A percentile compares a stretch with the other conserved stretches of the same genome.
Conservation (phyloP, 75 land plant species). For the Chamaecyparis obtusa region DNA sequence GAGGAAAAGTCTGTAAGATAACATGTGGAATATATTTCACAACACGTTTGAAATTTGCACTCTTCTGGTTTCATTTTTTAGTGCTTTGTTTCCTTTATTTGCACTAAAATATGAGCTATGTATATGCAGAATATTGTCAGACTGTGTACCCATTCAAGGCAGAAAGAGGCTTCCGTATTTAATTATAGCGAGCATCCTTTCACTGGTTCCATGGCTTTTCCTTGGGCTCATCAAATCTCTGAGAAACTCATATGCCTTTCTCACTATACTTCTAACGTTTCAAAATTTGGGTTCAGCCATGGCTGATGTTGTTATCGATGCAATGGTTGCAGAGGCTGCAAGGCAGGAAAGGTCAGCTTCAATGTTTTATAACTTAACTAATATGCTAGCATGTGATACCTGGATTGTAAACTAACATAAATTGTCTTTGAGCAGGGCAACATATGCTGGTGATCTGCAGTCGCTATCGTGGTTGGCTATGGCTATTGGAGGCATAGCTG, state of each 20-base stretch:
- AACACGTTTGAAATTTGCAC: not conserved
- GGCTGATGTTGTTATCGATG: conserved; percentile 95
- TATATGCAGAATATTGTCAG: conserved; percentile 66
- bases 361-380: not conserved
- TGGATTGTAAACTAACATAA: not conserved
- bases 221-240: conserved; percentile 40
- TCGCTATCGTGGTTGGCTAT: conserved; percentile 80
- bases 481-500: conserved; percentile 82
- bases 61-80: not conserved
- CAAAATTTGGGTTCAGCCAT: conserved; percentile 88
- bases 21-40: not conserved
- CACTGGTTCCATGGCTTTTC: conserved; percentile 78
- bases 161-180: conserved; percentile 68
- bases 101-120: not conserved
- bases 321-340: conserved; percentile 81
- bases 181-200: conserved; percentile 58
- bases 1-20: not conserved
- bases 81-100: not conserved
- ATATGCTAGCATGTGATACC: not conserved
- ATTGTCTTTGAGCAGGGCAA: conserved; percentile 49
- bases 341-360: conserved; percentile 53
- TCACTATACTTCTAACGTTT: conserved; percentile 52
- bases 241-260: conserved; percentile 40
- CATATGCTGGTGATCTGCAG: conserved; percentile 73
- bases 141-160: conserved; percentile 69